These are phyloP conservation scores for Laburnicola sp. DNA, from an alignment of 2,329 filamentous ascomycete species.

Conservation along the genomic window DNA sequence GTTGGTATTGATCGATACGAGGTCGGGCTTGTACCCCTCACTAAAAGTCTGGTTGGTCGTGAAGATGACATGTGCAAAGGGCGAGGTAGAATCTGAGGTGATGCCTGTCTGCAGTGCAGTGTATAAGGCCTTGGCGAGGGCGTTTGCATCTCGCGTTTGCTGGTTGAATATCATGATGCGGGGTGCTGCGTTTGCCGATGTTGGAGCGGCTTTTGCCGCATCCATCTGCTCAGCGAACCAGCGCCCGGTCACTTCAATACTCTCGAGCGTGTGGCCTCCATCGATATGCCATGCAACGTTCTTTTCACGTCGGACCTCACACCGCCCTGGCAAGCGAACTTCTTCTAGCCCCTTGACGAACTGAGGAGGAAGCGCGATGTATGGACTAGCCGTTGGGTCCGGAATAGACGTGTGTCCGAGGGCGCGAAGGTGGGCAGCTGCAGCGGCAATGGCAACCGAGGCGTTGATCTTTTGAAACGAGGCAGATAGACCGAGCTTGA, in stretches of 20 bases:
- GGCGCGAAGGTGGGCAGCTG: slow-evolving; percentile 59
- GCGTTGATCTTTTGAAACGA: slow-evolving; percentile 67
- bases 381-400: slow-evolving; percentile 30
- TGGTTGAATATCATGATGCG: slow-evolving; percentile 87
- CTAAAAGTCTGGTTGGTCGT: slow-evolving; percentile 74
- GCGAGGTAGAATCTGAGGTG: slow-evolving; percentile 30
- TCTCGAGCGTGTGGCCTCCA: slow-evolving; percentile 85
- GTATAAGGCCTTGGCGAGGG: slow-evolving; percentile 67
- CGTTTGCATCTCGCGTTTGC: slow-evolving; percentile 75
- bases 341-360: slow-evolving; percentile 67
- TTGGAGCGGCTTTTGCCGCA: slow-evolving; percentile 39
- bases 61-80: slow-evolving; percentile 77
- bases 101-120: slow-evolving; percentile 52
- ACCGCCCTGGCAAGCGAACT: slow-evolving; percentile 74
- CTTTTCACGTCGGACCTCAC: slow-evolving; percentile 64
- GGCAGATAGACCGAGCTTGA: slow-evolving; percentile 62
- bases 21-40: slow-evolving; percentile 64
- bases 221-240: slow-evolving; percentile 67
- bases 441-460: slow-evolving; percentile 62
- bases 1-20: slow-evolving; percentile 65
- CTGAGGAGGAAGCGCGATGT: slow-evolving; percentile 58
- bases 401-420: slow-evolving; percentile 50
- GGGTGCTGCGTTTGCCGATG: slow-evolving; percentile 24
- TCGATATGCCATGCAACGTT: slow-evolving; percentile 77
- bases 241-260: slow-evolving; percentile 71